Conservation (phyloP, 306 rosid genomes). For the Heteromeles arbutifolia region DNA sequence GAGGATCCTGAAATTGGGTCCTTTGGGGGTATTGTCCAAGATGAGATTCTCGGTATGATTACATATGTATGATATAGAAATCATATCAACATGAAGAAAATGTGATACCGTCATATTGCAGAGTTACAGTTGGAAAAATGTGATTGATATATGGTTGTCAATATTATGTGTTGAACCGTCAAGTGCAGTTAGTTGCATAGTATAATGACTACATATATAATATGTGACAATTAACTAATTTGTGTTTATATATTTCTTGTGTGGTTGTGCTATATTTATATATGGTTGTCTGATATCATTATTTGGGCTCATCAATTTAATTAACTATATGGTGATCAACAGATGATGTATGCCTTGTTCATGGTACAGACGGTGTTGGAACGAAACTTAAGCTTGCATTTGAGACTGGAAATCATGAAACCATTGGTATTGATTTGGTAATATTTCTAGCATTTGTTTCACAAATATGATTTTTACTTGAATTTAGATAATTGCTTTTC, state of each 20-base stretch:
- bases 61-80: no score
- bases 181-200: no score
- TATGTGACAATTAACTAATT: no score
- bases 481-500: no score
- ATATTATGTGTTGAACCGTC: no score
- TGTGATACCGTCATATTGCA: no score
- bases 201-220: no score
- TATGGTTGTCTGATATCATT: not conserved
- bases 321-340: not conserved
- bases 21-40: conserved; percentile 72
- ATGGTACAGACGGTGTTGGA: conserved; percentile 94
- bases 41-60: conserved; percentile 45
- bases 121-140: no score
- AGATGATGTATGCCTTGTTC: conserved; percentile 84
- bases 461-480: not conserved
- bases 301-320: conserved; percentile 2
- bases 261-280: no score
- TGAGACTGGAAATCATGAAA: conserved; percentile 82
- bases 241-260: not conserved
- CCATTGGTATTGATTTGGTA: conserved; percentile 97
- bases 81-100: no score
- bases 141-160: no score
- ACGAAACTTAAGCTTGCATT: conserved; percentile 81
- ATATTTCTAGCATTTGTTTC: not conserved
- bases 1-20: conserved; percentile 94